Conservation (phyloP, 1,139 yeast genomes). For the Yamadazyma siamensis region DNA sequence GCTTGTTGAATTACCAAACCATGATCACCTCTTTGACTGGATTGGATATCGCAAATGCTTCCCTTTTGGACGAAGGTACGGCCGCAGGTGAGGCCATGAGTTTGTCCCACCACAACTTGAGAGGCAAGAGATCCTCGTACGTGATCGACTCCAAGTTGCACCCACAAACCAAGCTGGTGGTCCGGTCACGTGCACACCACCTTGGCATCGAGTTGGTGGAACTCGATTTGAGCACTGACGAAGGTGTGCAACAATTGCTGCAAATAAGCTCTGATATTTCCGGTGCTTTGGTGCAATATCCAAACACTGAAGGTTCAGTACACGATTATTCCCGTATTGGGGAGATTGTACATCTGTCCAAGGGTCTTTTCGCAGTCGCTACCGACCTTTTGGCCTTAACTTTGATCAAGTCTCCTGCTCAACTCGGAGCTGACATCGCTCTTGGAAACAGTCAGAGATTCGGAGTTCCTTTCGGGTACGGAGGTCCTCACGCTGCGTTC, state of each 20-base stretch:
- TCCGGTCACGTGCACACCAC: conserved; percentile 75
- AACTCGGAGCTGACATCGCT: conserved; percentile 89
- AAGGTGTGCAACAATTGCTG: conserved; percentile 43
- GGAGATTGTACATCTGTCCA: conserved; percentile 62
- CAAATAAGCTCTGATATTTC: conserved; percentile 45
- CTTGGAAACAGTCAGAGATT: conserved; percentile 92
- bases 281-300: conserved; percentile 89
- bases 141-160: conserved; percentile 77
- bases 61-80: conserved; percentile 92
- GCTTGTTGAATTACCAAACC: conserved; percentile 87
- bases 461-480: conserved; percentile 97
- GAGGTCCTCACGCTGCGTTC: conserved; percentile 99
- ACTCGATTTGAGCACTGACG: conserved; percentile 50
- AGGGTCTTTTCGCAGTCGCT: conserved; percentile 80
- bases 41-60: conserved; percentile 87
- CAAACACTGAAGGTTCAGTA: conserved; percentile 81
- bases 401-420: conserved; percentile 76
- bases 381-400: conserved; percentile 89
- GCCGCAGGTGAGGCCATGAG: conserved; percentile 99
- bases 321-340: conserved; percentile 53
- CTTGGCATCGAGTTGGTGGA: conserved; percentile 63
- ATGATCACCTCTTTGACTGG: conserved; percentile 88
- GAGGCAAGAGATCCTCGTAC: conserved; percentile 65
- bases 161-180: conserved; percentile 81
- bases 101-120: conserved; percentile 64